Evolutionary conservation across 2,329 filamentous ascomycete species (phyloP).

Genomic region (Zarea fungicola): DNA sequence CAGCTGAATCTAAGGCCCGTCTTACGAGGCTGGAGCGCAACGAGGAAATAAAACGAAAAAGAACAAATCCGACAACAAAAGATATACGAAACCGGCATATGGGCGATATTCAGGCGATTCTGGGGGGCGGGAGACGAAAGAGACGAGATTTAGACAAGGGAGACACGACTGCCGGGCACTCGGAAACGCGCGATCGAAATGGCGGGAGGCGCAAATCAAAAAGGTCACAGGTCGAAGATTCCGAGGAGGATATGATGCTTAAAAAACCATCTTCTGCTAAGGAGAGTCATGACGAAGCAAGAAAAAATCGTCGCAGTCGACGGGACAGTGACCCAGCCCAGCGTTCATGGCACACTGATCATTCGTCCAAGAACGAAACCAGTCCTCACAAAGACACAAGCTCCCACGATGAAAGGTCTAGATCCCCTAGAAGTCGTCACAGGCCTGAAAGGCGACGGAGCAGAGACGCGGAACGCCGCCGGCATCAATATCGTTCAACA

Average conservation of each 20-base stretch:
- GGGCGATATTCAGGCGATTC: conserved; percentile 55
- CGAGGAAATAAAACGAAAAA: conserved; percentile 39
- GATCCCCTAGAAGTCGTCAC: neutral
- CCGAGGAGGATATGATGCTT: neutral
- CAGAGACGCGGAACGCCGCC: conserved; percentile 1
- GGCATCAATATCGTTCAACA: conserved; percentile 7
- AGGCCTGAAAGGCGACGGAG: neutral
- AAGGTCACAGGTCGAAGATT: neutral
- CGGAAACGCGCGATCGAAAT: conserved; percentile 12
- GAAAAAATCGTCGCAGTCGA: neutral
- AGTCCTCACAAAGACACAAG: neutral
- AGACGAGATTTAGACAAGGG: conserved; percentile 15
- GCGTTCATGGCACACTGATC: neutral
- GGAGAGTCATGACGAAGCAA: too few species aligned
- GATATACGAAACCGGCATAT: conserved; percentile 55
- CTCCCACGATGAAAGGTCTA: conserved; percentile 1
- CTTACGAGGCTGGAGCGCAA: conserved; percentile 55
- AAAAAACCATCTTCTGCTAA: too few species aligned
- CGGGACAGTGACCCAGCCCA: neutral
- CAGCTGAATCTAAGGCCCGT: conserved; percentile 68
- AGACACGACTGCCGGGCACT: conserved; percentile 12
- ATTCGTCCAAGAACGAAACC: neutral
- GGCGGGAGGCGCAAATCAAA: neutral
- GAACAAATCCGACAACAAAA: conserved; percentile 38
- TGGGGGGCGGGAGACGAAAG: conserved; percentile 40